Percentiles rank a stretch among this genome's conserved stretches.
These are phyloP conservation scores for Cocos nucifera DNA, from an alignment of 176 grass and related monocot genomes.

Conservation along the genomic window DNA sequence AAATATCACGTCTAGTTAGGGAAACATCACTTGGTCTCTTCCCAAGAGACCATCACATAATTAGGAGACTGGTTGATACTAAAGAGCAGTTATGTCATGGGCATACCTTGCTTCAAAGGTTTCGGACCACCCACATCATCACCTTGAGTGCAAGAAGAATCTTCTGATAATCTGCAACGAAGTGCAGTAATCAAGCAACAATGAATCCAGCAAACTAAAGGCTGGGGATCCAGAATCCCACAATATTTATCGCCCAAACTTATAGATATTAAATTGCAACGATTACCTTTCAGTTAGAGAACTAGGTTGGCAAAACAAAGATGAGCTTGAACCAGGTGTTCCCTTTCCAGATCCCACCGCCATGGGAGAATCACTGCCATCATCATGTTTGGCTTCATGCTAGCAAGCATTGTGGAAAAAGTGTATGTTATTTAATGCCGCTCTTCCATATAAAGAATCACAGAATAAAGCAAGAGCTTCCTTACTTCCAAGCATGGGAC, in stretches of 20 bases:
- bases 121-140: not conserved
- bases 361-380: not conserved
- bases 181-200: not conserved
- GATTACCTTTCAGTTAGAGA: conserved; percentile 8
- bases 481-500: not conserved
- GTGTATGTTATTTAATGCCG: not conserved
- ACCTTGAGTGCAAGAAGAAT: conserved; percentile 12
- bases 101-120: conserved; percentile 15
- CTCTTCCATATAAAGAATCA: not conserved
- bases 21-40: not conserved
- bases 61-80: not conserved
- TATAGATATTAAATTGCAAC: not conserved
- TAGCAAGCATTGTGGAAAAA: not conserved
- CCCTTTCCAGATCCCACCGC: not conserved
- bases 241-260: not conserved
- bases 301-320: not conserved
- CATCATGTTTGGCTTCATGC: not conserved
- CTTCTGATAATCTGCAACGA: conserved; percentile 2
- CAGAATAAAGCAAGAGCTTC: not conserved
- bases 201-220: not conserved
- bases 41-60: not conserved
- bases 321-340: not conserved
- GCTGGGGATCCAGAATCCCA: not conserved
- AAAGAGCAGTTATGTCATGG: not conserved
- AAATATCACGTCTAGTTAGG: no score